These are phyloP conservation scores for Persicaria tinctoria DNA, from an alignment of 148 eudicot genomes.

Conservation along the genomic window DNA sequence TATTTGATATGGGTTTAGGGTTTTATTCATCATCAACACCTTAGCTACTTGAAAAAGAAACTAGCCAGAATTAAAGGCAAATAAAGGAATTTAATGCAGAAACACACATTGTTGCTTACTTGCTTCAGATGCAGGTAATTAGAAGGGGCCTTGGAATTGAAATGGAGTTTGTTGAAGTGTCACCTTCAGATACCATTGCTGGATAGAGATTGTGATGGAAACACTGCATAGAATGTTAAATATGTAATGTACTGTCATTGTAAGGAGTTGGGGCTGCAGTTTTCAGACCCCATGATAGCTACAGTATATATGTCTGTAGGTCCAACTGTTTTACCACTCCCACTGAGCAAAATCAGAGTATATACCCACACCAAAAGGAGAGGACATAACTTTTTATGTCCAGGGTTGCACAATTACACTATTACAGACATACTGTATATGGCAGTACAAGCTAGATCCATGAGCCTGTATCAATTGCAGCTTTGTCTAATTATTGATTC, in stretches of 20 bases:
- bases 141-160: not conserved
- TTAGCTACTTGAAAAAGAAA: not conserved
- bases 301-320: constrained; percentile 1
- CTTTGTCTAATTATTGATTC: too few relatives aligned
- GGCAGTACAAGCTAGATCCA: not conserved
- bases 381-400: not conserved
- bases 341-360: not conserved
- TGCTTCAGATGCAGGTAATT: not conserved
- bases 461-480: not conserved
- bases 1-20: constrained; percentile 2
- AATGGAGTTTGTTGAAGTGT: not conserved
- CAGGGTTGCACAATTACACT: not conserved
- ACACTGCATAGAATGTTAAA: not conserved
- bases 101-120: not conserved
- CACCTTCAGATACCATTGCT: not conserved
- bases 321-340: not conserved
- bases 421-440: not conserved
- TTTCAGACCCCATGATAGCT: constrained; percentile 5
- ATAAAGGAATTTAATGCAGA: not conserved
- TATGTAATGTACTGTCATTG: not conserved
- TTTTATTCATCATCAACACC: not conserved
- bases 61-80: not conserved
- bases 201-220: not conserved
- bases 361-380: not conserved
- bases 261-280: not conserved